phyloP scores from a whole-genome alignment of 163 green algal species.

The Chlamydomonas reinhardtii region DNA sequence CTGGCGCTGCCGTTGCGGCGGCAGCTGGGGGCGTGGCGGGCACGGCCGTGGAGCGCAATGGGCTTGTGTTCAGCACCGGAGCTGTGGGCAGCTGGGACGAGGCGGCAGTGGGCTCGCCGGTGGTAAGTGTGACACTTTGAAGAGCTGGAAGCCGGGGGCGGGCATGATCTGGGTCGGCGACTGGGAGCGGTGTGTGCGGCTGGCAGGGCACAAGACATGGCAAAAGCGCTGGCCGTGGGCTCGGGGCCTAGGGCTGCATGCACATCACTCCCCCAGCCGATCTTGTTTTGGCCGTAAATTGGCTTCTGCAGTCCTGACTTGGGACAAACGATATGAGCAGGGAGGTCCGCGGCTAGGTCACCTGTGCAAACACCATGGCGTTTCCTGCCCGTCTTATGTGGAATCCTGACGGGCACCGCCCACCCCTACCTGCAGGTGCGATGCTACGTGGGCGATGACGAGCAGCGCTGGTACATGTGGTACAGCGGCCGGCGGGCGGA shows the following conservation, averaged over 20 bases:
- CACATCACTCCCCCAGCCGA: too few relatives aligned
- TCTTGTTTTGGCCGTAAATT: too few relatives aligned
- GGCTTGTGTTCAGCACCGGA: constrained; percentile 72
- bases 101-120: constrained; percentile 77
- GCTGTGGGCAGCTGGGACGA: constrained; percentile 80
- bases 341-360: too few relatives aligned
- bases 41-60: constrained; percentile 29
- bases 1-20: too few relatives aligned
- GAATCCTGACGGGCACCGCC: too few relatives aligned
- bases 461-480: constrained; percentile 96
- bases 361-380: too few relatives aligned
- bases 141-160: not conserved
- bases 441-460: constrained; percentile 91
- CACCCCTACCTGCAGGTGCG: constrained; percentile 67
- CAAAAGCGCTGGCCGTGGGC: too few relatives aligned
- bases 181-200: not conserved
- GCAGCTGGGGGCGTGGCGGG: not conserved
- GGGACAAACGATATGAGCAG: too few relatives aligned
- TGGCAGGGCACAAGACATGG: too few relatives aligned
- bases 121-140: constrained; percentile 68
- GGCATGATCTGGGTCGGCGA: not conserved
- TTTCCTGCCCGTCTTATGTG: too few relatives aligned
- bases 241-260: too few relatives aligned
- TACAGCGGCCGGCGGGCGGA: constrained; percentile 78
- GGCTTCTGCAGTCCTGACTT: too few relatives aligned